Evolutionary conservation across 345 rosid species (phyloP).

Genomic region (Aurinia saxatilis): DNA sequence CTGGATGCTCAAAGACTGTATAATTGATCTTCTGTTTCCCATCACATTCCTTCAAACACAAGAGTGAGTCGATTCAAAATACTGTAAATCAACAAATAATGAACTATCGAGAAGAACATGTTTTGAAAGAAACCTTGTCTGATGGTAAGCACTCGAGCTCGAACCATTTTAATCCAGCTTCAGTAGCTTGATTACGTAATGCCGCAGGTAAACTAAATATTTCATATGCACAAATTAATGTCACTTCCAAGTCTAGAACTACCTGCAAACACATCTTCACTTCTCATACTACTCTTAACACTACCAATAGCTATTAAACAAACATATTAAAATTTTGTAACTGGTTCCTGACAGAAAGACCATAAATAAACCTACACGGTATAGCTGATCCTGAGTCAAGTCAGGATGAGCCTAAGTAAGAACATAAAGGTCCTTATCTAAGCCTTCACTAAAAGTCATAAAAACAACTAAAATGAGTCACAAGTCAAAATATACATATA

Average conservation of each 20-base stretch:
- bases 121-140: constrained; percentile 59
- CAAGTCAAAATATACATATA: background rate
- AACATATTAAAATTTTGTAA: background rate
- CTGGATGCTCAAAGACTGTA: constrained; percentile 93
- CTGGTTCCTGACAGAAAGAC: background rate
- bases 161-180: constrained; percentile 81
- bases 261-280: constrained; percentile 45
- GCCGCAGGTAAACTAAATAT: constrained; percentile 64
- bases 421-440: background rate
- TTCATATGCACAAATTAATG: constrained; percentile 90
- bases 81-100: background rate
- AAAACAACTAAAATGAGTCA: background rate
- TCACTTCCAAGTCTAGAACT: constrained; percentile 97
- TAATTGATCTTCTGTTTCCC: constrained; percentile 73
- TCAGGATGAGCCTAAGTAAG: background rate
- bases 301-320: background rate
- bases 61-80: constrained; percentile 30
- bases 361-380: background rate
- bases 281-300: constrained; percentile 1
- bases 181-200: constrained; percentile 59
- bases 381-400: background rate
- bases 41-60: constrained; percentile 53
- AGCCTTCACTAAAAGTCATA: background rate
- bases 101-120: background rate
- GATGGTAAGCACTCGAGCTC: constrained; percentile 85